phyloP scores from a whole-genome alignment of 345 rosid species.

The Citrus reticulata region DNA sequence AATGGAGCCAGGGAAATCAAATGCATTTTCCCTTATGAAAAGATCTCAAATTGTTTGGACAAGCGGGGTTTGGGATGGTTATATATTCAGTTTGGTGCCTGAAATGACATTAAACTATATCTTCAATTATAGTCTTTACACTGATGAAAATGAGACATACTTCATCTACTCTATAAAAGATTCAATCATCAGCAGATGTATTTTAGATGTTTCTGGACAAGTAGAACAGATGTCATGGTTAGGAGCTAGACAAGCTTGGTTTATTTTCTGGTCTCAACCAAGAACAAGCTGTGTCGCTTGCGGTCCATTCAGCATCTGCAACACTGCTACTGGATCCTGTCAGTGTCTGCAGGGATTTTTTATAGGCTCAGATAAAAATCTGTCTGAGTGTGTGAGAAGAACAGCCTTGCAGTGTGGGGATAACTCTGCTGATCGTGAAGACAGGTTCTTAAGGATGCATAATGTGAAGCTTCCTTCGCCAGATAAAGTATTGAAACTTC shows the following conservation, averaged over 20 bases:
- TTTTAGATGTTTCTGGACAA: neutral
- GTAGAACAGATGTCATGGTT: neutral
- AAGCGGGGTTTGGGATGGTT: neutral
- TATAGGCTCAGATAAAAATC: neutral
- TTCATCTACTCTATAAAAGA: neutral
- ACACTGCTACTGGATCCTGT: neutral
- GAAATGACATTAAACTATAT: conserved; percentile 1
- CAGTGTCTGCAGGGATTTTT: neutral
- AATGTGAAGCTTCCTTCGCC: neutral
- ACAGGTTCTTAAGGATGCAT: conserved; percentile 10
- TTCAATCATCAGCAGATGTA: neutral
- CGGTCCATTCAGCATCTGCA: conserved; percentile 6
- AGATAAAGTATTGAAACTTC: neutral
- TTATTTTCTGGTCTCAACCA: neutral
- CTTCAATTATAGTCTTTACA: neutral
- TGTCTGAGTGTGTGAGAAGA: neutral
- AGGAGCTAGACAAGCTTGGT: neutral
- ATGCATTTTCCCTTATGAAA: neutral
- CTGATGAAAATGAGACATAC: conserved; percentile 1
- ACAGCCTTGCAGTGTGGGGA: neutral
- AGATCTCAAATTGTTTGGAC: neutral
- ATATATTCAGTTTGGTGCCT: neutral
- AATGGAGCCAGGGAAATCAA: neutral
- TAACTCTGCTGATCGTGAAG: neutral
- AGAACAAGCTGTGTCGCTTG: neutral